Conservation (phyloP, 768 basidiomycete genomes). For the Suillus decipiens region DNA sequence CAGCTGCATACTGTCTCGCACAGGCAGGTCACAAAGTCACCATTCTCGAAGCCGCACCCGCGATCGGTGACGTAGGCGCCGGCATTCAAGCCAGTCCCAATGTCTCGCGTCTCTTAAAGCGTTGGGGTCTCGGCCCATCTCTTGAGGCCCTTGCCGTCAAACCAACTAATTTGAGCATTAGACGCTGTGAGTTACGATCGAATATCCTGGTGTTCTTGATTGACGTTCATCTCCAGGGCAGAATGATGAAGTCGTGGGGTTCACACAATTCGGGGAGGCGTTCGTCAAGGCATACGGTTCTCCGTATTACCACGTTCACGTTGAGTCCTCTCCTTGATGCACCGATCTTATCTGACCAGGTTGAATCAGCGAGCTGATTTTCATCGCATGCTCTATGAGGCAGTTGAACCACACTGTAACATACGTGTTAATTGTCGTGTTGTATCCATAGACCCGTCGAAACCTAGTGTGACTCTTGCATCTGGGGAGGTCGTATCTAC, state of each 20-base stretch:
- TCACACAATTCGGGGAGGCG: constrained; percentile 36
- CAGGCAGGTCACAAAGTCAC: constrained; percentile 51
- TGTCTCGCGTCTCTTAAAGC: constrained; percentile 44
- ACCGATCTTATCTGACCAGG: background rate
- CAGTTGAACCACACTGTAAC: constrained; percentile 38
- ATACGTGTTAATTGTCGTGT: constrained; percentile 40
- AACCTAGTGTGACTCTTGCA: constrained; percentile 39
- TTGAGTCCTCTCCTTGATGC: constrained; percentile 14
- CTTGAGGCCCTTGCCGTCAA: constrained; percentile 40
- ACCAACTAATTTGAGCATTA: constrained; percentile 42
- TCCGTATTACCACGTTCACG: constrained; percentile 39
- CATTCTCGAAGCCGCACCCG: constrained; percentile 43
- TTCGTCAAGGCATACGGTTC: constrained; percentile 37
- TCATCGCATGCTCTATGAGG: constrained; percentile 38
- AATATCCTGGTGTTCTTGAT: background rate
- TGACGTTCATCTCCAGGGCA: constrained; percentile 22
- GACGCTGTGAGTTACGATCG: constrained; percentile 38
- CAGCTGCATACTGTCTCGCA: constrained; percentile 47
- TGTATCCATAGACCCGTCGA: constrained; percentile 33
- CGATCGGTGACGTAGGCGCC: constrained; percentile 49
- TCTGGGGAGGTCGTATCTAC: constrained; percentile 44
- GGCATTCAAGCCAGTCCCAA: constrained; percentile 53
- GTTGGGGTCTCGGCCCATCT: constrained; percentile 51
- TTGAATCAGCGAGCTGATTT: constrained; percentile 46
- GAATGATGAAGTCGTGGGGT: constrained; percentile 37